Percentiles rank a stretch among this genome's conserved stretches.
phyloP scores from a whole-genome alignment of 139 green algal genomes.

The Tetradesmus obliquus region DNA sequence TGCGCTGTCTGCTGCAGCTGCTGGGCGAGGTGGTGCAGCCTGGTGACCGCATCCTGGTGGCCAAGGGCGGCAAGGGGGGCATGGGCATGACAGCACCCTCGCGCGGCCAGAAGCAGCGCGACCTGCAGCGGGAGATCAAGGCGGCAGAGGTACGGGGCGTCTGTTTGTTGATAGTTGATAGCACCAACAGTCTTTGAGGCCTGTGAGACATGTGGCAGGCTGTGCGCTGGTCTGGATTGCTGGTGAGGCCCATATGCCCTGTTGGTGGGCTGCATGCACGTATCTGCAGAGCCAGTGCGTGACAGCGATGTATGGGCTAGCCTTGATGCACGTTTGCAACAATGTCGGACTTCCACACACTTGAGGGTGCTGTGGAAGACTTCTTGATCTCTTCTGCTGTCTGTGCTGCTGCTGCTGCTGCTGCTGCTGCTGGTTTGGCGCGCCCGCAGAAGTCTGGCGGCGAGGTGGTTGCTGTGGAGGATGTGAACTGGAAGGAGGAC shows the following conservation, averaged over 20 bases:
- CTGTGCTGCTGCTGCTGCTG: not conserved
- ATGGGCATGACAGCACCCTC: constrained; percentile 64
- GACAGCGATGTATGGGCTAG: not conserved
- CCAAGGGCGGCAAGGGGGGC: constrained; percentile 70
- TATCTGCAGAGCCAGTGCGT: not conserved
- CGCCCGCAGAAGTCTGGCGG: constrained; percentile 51
- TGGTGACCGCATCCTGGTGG: constrained; percentile 71
- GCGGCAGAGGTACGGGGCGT: constrained; percentile 21
- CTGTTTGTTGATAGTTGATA: no score
- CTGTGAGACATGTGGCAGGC: no score
- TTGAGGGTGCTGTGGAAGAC: no score
- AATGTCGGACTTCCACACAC: no score
- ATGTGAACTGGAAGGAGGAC: constrained; percentile 75
- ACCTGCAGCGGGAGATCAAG: constrained; percentile 46
- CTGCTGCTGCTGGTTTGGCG: not conserved
- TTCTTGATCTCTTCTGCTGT: not conserved
- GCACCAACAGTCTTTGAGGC: no score
- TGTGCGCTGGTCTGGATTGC: not conserved
- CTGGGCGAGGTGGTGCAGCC: constrained; percentile 77
- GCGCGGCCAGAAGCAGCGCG: constrained; percentile 36
- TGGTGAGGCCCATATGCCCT: not conserved
- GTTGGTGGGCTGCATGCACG: not conserved
- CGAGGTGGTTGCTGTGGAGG: constrained; percentile 74
- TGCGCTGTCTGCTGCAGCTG: constrained; percentile 38
- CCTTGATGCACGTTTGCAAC: no score